Conservation (phyloP, 164 flowering plant species). For the Taxillus chinensis region DNA sequence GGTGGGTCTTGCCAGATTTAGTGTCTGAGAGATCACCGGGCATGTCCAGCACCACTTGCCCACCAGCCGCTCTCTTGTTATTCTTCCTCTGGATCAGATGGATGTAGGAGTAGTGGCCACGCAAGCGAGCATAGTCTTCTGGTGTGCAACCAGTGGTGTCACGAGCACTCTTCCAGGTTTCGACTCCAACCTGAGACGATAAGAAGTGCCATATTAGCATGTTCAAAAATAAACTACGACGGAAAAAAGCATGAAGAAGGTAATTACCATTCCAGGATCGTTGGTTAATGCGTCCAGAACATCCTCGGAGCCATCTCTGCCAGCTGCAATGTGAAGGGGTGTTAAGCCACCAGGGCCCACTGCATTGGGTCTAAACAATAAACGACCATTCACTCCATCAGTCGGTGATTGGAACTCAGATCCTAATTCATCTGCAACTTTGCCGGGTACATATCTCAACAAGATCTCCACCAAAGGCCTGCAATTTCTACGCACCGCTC, state of each 20-base stretch:
- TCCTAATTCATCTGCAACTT: constrained; percentile 8
- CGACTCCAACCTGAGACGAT: constrained; percentile 32
- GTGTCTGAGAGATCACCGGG: constrained; percentile 7
- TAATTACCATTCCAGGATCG: constrained; percentile 44
- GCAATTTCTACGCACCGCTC: constrained; percentile 50
- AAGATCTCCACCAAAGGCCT: constrained; percentile 40
- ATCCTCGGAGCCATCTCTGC: constrained; percentile 45
- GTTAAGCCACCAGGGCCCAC: constrained; percentile 48
- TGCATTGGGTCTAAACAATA: constrained; percentile 36
- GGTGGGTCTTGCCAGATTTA: not conserved
- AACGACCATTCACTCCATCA: constrained; percentile 7
- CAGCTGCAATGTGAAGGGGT: constrained; percentile 59
- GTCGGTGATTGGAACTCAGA: constrained; percentile 6
- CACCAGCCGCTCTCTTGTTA: constrained; percentile 17
- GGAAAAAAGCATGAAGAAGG: not conserved
- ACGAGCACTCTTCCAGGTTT: constrained; percentile 41
- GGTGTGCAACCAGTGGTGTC: constrained; percentile 46
- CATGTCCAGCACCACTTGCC: constrained; percentile 39
- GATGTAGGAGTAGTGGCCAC: constrained; percentile 45
- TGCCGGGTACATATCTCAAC: constrained; percentile 29
- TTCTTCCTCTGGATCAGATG: constrained; percentile 35
- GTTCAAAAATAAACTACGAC: not conserved
- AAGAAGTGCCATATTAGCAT: not conserved
- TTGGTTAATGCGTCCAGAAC: constrained; percentile 46
- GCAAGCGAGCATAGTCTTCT: constrained; percentile 43